Base-by-base conservation (phyloP, 2,329 filamentous ascomycete species). In the Talaromyces pinophilus region DNA sequence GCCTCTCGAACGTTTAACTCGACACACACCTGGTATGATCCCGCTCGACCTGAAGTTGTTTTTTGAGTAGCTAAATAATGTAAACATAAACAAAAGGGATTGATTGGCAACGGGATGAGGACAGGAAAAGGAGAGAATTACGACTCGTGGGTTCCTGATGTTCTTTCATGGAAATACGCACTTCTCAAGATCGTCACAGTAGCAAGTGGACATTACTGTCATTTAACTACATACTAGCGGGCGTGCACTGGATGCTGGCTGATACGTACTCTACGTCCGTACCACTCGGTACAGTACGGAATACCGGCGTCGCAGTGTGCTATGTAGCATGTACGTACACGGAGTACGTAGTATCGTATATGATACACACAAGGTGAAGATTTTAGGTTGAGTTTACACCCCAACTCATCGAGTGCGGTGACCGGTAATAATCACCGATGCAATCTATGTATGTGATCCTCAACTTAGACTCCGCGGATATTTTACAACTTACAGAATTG, bases 1-100 rank as follows among this genome's bases (percentile, higher is more conserved):
- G 61, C 61, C 61, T 63, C 17, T 35, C n/a, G 19, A 62, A 25
- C n/a, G n/a, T 57, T 57, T 22, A 38, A 25, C 54, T 25, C 30
- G 54, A 38, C 54, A 38, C 54, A 57, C 52, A 22, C 25, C 25
- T 54, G 48, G 17, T 19, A 38, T 22, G 17, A 38, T 57, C 30
- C 30, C 5, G 54, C 54, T 15, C 19, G n/a, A 55, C 52, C 28
- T 55, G 52, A 55, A 22, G 0, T 11, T 38, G n/a, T 40, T 25
- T 33, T 52, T 19, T 38, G 54, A 19, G 33, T 17, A 25, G 11
- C 11, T 38, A 38, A 35, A 35, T 35, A 35, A 11, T 35, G 33
- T 40, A 40, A 38, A 57, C n/a, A 40, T 40, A 57, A 57, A 35
- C 10, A 35, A 33, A 22, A 19, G n/a, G n/a, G 5, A 13, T 22